Evolutionary conservation across 768 basidiomycete genomes (phyloP), one percentile per base, ranked within the genome.

Genomic region (Pleurotus eryngii): DNA sequence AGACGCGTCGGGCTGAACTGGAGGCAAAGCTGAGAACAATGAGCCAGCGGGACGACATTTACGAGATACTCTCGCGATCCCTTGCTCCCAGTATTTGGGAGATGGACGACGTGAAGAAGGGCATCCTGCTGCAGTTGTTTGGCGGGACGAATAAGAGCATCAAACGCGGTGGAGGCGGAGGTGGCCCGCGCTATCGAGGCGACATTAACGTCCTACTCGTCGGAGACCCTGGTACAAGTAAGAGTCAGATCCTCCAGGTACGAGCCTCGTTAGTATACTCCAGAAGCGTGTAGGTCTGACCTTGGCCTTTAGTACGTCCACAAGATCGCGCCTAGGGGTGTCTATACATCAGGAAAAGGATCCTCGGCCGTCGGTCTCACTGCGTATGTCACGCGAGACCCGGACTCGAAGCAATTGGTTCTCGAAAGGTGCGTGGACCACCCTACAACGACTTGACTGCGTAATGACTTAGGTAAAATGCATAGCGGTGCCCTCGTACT

Each of bases 21-120:
- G 95, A 98, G 69, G 80, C 82, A 60, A 88, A 85, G 65, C 72
- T 98, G 37, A 74, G 81, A 49, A 84, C 88, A 39, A 80, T 97
- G 27, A 89, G 90, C 64, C 71, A 79, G 60, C 73, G 83, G 56
- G 83, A 84, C 15, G 95, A 97, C 69, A 76, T 98, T 26, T 98
- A 98, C 68, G 92, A 93, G 1, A 74, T 91, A 24, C 79, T 98
- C 4, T 76, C 95, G 6, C 78, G 89, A 15, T 92, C 89, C 2
- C 81, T 99, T 56, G 96, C 95, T 1, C 97, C 97, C 14, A 90
- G 87, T 35, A 97, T 99, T 62, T 98, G 92, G 87, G 91, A 93
- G 70, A 89, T 98, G 91, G 95, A 98, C 22, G 97, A 99, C 67
- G 94, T 98, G 58, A 99, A 99, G 77, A 98, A 98, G 76, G 97